Evolutionary conservation across 2,329 filamentous ascomycete species (phyloP).

Genomic region (Cercospora citrullina): DNA sequence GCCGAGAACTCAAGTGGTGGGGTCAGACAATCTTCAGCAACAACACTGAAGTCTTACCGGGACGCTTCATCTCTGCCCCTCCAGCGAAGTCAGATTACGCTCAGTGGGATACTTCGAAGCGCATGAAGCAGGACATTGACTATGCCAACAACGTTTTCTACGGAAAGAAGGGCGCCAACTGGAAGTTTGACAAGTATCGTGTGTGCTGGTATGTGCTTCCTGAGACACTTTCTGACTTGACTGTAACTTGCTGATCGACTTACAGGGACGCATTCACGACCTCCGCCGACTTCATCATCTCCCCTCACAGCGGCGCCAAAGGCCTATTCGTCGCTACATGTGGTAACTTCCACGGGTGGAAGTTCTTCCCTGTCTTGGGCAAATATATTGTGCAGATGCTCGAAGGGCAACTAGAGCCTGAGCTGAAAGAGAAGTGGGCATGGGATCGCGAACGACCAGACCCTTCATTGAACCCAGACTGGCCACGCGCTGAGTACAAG

Average conservation of each 20-base stretch:
- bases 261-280: constrained; percentile 65
- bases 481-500: constrained; percentile 59
- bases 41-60: constrained; percentile 54
- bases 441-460: constrained; percentile 63
- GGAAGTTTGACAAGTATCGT: constrained; percentile 62
- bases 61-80: constrained; percentile 58
- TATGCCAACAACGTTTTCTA: constrained; percentile 60
- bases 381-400: constrained; percentile 41
- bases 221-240: background rate
- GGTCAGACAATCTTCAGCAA: constrained; percentile 62
- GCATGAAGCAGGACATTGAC: constrained; percentile 60
- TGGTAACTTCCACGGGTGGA: constrained; percentile 45
- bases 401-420: constrained; percentile 44
- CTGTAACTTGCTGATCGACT: background rate
- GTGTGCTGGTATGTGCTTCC: constrained; percentile 62
- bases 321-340: constrained; percentile 50
- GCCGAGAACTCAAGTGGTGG: constrained; percentile 59
- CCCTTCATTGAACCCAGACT: constrained; percentile 55
- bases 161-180: constrained; percentile 56
- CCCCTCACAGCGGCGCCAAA: constrained; percentile 45
- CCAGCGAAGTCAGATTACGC: constrained; percentile 58
- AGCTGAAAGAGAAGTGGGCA: constrained; percentile 53
- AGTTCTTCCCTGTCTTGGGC: constrained; percentile 42
- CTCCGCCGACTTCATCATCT: constrained; percentile 54
- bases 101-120: constrained; percentile 61